Evolutionary conservation across 2,329 filamentous ascomycete species (phyloP).

Genomic region (Cercospora berteroae): DNA sequence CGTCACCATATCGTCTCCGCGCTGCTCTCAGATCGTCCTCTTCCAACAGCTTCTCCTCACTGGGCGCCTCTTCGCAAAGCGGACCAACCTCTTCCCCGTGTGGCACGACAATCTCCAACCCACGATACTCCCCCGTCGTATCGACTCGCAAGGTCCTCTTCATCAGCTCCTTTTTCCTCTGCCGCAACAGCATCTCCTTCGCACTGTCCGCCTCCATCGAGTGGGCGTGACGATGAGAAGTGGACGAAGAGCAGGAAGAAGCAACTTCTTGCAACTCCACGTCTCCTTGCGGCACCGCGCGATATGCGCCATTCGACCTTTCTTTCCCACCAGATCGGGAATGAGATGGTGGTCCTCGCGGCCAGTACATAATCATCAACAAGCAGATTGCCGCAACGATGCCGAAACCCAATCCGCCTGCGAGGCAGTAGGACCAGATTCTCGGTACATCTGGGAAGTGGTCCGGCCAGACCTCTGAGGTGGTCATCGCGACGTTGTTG

Average conservation of each 20-base stretch:
- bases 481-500: too few species aligned
- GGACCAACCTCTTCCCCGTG: not conserved
- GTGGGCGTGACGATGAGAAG: not conserved
- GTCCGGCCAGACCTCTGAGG: slow-evolving; percentile 5
- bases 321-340: not conserved
- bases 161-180: not conserved
- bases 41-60: not conserved
- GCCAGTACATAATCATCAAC: slow-evolving; percentile 28
- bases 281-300: not conserved
- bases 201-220: not conserved
- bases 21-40: not conserved
- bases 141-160: slow-evolving; percentile 18
- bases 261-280: not conserved
- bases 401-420: slow-evolving; percentile 19
- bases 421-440: not conserved
- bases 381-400: slow-evolving; percentile 22
- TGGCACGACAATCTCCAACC: slow-evolving; percentile 22
- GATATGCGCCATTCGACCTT: not conserved
- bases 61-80: not conserved
- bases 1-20: too few species aligned
- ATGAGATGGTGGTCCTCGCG: not conserved
- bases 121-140: slow-evolving; percentile 20
- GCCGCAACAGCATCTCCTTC: not conserved
- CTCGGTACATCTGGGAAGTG: slow-evolving; percentile 11
- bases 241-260: not conserved